phyloP scores from a whole-genome alignment of 495 filamentous ascomycete species.

The Penicillium egyptiacum region DNA sequence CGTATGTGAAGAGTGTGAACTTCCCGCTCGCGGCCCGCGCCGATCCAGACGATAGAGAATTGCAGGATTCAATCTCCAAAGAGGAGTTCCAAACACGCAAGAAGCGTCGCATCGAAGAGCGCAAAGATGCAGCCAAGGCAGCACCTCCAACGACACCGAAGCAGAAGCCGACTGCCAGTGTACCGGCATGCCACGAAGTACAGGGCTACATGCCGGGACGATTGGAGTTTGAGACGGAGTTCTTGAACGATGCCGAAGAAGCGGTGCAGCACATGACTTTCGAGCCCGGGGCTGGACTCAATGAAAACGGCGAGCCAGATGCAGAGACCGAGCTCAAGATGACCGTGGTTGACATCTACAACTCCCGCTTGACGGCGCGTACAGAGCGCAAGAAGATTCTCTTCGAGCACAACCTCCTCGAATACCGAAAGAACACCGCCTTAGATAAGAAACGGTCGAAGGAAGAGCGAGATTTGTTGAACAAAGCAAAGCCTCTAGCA shows the following conservation, averaged over 20 bases:
- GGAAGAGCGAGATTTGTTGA: conserved; percentile 85
- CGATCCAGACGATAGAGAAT: conserved; percentile 73
- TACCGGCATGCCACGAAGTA: conserved; percentile 94
- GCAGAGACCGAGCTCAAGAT: conserved; percentile 97
- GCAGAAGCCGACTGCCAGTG: conserved; percentile 91
- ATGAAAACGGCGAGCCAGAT: conserved; percentile 80
- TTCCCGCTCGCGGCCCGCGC: conserved; percentile 86
- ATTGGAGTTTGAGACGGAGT: conserved; percentile 96
- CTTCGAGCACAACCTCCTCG: conserved; percentile 89
- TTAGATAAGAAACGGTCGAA: conserved; percentile 93
- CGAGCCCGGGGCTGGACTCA: conserved; percentile 89
- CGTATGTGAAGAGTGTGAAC: conserved; percentile 75
- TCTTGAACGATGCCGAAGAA: conserved; percentile 96
- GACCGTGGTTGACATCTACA: conserved; percentile 98
- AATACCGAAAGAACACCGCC: conserved; percentile 85
- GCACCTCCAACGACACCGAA: conserved; percentile 83
- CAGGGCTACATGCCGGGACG: conserved; percentile 98
- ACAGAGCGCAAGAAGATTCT: conserved; percentile 97
- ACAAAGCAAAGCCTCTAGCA: conserved; percentile 93
- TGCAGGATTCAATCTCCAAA: conserved; percentile 75
- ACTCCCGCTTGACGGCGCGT: conserved; percentile 82
- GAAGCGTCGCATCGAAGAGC: conserved; percentile 90
- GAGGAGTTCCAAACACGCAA: conserved; percentile 93
- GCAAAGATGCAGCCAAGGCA: conserved; percentile 83
- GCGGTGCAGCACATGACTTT: conserved; percentile 98